Conservation (phyloP, 2,329 filamentous ascomycete genomes). For the Plectosphaerella sp. region DNA sequence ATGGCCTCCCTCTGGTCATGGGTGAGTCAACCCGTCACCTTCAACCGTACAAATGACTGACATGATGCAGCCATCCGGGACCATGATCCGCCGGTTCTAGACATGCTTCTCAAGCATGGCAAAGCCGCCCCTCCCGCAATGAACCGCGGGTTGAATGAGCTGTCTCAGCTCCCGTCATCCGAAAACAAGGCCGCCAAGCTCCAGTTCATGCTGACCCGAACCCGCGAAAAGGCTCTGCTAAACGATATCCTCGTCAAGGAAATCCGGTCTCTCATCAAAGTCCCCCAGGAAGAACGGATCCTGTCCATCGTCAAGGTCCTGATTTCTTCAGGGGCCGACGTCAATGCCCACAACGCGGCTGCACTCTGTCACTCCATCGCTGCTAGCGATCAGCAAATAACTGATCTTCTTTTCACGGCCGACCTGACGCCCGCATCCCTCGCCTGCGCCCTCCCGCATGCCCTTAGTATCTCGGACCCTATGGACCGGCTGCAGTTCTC, state of each 20-base stretch:
- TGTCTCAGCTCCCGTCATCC: conserved; percentile 38
- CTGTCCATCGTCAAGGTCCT: conserved; percentile 41
- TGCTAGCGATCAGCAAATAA: conserved; percentile 36
- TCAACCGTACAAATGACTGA: conserved; percentile 1
- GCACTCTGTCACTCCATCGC: conserved; percentile 47
- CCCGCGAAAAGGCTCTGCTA: conserved; percentile 36
- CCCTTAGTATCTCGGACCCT: conserved; percentile 44
- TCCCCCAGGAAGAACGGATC: conserved; percentile 29
- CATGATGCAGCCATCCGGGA: conserved; percentile 31
- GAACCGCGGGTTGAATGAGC: conserved; percentile 33
- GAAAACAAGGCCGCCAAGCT: conserved; percentile 46
- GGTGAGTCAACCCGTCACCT: conserved; percentile 17
- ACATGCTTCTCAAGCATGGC: conserved; percentile 40
- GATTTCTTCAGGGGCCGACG: conserved; percentile 46
- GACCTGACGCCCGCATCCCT: conserved; percentile 38
- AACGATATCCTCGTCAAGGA: conserved; percentile 45
- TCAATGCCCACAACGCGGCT: conserved; percentile 48
- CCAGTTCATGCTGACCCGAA: conserved; percentile 37
- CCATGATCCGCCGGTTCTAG: conserved; percentile 43
- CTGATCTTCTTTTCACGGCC: conserved; percentile 42
- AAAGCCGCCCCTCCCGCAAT: conserved; percentile 39
- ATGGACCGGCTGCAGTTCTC: conserved; percentile 48
- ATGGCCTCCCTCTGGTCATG: conserved; percentile 35
- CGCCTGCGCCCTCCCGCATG: conserved; percentile 45
- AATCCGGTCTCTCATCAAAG: conserved; percentile 38